phyloP scores from a whole-genome alignment of 2,329 filamentous ascomycete species.

The Berkeleyomyces rouxiae region DNA sequence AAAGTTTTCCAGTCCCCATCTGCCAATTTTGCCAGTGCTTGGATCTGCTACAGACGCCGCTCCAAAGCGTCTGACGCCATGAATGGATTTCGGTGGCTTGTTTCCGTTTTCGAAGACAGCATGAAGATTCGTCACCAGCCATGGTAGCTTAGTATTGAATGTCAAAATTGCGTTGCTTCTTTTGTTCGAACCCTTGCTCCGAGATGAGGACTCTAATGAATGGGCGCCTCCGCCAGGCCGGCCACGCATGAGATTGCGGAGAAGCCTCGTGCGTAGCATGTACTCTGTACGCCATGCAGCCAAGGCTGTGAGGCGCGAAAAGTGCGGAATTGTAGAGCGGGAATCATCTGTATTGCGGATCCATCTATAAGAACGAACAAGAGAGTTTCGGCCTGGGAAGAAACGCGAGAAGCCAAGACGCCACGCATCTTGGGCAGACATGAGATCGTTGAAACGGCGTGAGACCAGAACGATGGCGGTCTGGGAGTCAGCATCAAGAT shows the following conservation, averaged over 20 bases:
- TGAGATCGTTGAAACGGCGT: slow-evolving; percentile 67
- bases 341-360: slow-evolving; percentile 29
- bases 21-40: slow-evolving; percentile 54
- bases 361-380: neutral
- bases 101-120: slow-evolving; percentile 58
- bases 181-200: slow-evolving; percentile 36
- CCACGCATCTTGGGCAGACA: slow-evolving; percentile 89
- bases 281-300: slow-evolving; percentile 98
- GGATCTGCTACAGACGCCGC: slow-evolving; percentile 72
- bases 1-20: slow-evolving; percentile 69
- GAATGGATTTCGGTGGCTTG: slow-evolving; percentile 61
- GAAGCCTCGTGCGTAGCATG: slow-evolving; percentile 65
- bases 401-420: slow-evolving; percentile 79
- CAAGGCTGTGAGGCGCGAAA: slow-evolving; percentile 62
- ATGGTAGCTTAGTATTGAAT: slow-evolving; percentile 70
- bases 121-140: slow-evolving; percentile 63
- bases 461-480: slow-evolving; percentile 72
- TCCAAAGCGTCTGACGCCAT: slow-evolving; percentile 65
- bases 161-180: slow-evolving; percentile 60
- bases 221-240: slow-evolving; percentile 41
- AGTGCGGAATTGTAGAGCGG: slow-evolving; percentile 56
- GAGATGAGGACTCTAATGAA: slow-evolving; percentile 26
- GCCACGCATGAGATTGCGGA: slow-evolving; percentile 66
- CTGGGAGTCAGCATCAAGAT: slow-evolving; percentile 73
- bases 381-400: slow-evolving; percentile 54